Percentiles rank a stretch among this genome's conserved stretches.
Evolutionary conservation across 805 yeast genomes (phyloP).

Genomic region (Ogataea saltuana): DNA sequence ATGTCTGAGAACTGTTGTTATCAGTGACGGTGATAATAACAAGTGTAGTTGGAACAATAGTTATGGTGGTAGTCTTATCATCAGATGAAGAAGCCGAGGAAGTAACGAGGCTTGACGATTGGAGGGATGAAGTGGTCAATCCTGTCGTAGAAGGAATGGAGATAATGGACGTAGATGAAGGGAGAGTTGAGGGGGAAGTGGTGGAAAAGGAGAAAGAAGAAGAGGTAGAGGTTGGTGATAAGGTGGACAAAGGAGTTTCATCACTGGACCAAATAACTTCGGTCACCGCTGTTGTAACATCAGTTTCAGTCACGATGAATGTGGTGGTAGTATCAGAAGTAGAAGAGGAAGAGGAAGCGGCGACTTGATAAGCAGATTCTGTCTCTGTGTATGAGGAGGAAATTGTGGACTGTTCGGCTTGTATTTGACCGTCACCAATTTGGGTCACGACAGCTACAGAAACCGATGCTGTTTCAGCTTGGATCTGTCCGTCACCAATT

Average conservation of each 20-base stretch:
- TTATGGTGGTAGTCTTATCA: conserved; percentile 29
- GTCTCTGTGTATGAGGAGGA: neutral
- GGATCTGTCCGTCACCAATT: conserved; percentile 50
- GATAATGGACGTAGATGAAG: too few species aligned
- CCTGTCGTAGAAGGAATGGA: too few species aligned
- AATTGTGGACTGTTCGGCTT: conserved; percentile 14
- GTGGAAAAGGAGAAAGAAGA: conserved; percentile 13
- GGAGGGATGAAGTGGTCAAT: too few species aligned
- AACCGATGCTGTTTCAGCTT: conserved; percentile 39
- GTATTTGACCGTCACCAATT: conserved; percentile 50
- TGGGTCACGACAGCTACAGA: conserved; percentile 43
- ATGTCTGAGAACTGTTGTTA: conserved; percentile 27
- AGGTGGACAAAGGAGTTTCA: conserved; percentile 17
- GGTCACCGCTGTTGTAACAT: conserved; percentile 20
- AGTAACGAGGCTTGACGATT: too few species aligned
- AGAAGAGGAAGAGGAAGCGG: neutral
- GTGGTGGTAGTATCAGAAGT: neutral
- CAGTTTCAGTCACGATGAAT: conserved; percentile 2
- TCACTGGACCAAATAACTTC: neutral
- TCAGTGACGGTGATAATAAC: conserved; percentile 34
- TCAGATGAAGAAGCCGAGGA: conserved; percentile 33
- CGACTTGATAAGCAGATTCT: neutral
- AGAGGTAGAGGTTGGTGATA: conserved; percentile 10
- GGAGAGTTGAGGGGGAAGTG: conserved; percentile 19
- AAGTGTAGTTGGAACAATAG: conserved; percentile 31